Conservation (phyloP, 1,139 yeast species). For the Yamadazyma triangularis region DNA sequence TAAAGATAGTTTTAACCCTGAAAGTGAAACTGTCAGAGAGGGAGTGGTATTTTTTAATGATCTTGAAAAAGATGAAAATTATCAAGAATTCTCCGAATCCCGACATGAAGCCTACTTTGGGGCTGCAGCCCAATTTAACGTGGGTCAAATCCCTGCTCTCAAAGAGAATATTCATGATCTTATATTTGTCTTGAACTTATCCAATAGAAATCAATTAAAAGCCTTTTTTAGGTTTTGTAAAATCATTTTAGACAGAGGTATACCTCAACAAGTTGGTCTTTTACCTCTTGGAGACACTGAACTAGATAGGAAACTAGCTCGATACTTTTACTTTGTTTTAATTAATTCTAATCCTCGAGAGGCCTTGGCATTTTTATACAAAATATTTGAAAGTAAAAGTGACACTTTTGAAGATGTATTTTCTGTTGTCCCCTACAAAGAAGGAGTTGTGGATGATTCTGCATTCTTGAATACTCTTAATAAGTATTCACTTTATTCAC, state of each 20-base stretch:
- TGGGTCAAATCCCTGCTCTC: conserved; percentile 65
- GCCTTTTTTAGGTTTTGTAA: conserved; percentile 47
- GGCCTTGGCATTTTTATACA: conserved; percentile 40
- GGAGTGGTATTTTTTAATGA: conserved; percentile 75
- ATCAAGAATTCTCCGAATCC: conserved; percentile 42
- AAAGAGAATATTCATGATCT: conserved; percentile 74
- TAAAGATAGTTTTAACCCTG: conserved; percentile 27
- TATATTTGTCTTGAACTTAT: conserved; percentile 65
- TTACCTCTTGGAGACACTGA: conserved; percentile 50
- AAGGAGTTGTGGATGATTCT: conserved; percentile 24
- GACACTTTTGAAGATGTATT: conserved; percentile 18
- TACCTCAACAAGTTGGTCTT: conserved; percentile 80
- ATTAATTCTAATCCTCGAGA: conserved; percentile 29
- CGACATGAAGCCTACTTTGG: conserved; percentile 36
- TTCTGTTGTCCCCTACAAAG: conserved; percentile 1
- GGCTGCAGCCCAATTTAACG: conserved; percentile 21
- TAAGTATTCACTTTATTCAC: conserved; percentile 38
- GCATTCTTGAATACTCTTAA: conserved; percentile 17
- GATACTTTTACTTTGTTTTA: conserved; percentile 29
- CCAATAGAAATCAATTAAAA: conserved; percentile 44
- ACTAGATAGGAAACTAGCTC: conserved; percentile 28
- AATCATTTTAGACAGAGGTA: conserved; percentile 49
- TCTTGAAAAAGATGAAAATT: conserved; percentile 59
- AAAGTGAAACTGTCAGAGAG: conserved; percentile 16
- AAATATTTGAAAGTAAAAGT: conserved; percentile 24